A percentile compares a stretch with the other conserved stretches of the same genome.
These are phyloP conservation scores for Colletotrichum echinochloae DNA, from an alignment of 2,329 filamentous ascomycete species.

Conservation along the genomic window DNA sequence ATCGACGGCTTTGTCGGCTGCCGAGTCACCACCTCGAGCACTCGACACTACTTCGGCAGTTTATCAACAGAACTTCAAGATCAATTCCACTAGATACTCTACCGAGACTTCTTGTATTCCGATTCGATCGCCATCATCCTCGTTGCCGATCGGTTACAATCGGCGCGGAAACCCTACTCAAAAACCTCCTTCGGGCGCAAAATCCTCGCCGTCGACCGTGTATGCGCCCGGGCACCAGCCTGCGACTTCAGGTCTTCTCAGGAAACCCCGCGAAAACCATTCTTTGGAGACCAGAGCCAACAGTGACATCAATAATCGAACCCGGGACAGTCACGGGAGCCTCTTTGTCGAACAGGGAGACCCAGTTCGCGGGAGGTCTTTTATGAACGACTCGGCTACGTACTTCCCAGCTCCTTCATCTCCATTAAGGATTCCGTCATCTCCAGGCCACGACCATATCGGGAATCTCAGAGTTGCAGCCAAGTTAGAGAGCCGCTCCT, in stretches of 20 bases:
- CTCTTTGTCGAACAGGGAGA: conserved; percentile 5
- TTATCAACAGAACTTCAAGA: neutral
- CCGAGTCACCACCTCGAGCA: neutral
- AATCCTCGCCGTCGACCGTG: neutral
- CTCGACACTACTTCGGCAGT: neutral
- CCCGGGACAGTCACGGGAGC: neutral
- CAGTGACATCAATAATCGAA: neutral
- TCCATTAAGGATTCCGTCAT: conserved; percentile 5
- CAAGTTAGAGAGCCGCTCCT: conserved; percentile 7
- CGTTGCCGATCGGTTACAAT: neutral
- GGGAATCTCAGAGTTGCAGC: conserved; percentile 1
- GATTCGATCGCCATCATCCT: neutral
- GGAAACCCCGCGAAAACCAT: neutral
- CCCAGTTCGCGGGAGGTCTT: neutral
- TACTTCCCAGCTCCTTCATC: neutral
- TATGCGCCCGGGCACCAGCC: neutral
- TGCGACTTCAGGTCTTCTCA: neutral
- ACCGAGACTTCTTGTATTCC: neutral
- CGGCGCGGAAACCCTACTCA: neutral
- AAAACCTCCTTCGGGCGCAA: neutral
- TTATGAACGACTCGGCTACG: neutral
- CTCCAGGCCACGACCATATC: neutral
- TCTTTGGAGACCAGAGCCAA: neutral
- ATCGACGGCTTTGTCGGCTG: neutral
- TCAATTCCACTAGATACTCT: neutral